These are phyloP conservation scores for Globisporangium emineosum DNA, from an alignment of 352 stramenopile genomes.

Conservation along the genomic window DNA sequence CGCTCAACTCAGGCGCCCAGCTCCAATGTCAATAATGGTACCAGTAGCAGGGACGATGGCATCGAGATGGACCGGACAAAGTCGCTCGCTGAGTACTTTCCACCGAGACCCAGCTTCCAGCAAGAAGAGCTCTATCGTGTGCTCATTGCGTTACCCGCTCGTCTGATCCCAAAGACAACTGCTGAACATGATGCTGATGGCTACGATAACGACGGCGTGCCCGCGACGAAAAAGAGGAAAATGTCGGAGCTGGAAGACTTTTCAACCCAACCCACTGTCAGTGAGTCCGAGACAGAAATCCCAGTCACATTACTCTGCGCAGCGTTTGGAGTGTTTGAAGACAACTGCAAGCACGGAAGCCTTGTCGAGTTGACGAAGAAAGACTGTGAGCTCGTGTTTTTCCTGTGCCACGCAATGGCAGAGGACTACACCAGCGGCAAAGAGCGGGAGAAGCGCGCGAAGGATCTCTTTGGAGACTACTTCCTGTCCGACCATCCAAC, in stretches of 20 bases:
- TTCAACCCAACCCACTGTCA: not conserved
- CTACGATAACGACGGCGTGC: not conserved
- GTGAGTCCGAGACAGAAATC: not conserved
- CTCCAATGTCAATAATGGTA: not conserved
- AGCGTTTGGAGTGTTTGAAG: not conserved
- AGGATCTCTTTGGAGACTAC: conserved; percentile 3
- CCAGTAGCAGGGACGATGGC: not conserved
- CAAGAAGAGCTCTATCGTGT: conserved; percentile 2
- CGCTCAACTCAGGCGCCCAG: not conserved
- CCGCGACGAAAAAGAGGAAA: not conserved
- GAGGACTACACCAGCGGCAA: not conserved
- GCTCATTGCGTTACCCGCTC: not conserved
- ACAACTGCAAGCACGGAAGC: conserved; percentile 1
- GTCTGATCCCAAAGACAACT: too few species aligned
- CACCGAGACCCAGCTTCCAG: conserved; percentile 1
- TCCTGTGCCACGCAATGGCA: not conserved
- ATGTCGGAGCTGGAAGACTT: not conserved
- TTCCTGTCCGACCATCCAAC: not conserved
- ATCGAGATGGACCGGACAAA: conserved; percentile 1
- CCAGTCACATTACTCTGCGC: conserved; percentile 1
- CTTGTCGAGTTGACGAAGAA: not conserved
- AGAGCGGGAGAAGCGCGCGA: not conserved
- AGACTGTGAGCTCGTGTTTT: conserved; percentile 6
- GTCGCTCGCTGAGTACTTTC: not conserved
- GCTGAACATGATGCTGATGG: not conserved